These are phyloP conservation scores for Ogataea glucozyma DNA, from an alignment of 805 yeast genomes.

Conservation along the genomic window DNA sequence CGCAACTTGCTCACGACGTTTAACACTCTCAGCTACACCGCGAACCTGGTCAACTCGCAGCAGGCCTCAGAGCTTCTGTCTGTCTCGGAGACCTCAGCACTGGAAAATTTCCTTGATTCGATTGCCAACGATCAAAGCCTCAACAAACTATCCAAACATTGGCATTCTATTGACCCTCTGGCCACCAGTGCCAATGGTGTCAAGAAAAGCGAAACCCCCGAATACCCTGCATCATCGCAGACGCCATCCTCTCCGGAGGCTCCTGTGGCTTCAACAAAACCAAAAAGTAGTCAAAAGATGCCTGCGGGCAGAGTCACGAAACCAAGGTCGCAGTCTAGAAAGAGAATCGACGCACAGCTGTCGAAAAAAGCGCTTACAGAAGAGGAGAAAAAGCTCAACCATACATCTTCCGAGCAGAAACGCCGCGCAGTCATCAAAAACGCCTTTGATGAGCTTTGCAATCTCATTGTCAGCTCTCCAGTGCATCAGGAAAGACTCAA, in stretches of 20 bases:
- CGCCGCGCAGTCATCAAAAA: constrained; percentile 39
- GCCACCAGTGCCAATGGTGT: constrained; percentile 11
- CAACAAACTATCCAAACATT: constrained; percentile 31
- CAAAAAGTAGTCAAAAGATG: not conserved
- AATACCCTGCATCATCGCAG: not conserved
- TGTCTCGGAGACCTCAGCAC: constrained; percentile 35
- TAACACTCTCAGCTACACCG: constrained; percentile 28
- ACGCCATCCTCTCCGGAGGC: not conserved
- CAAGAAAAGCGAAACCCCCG: not conserved
- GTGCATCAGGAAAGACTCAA: constrained; percentile 11
- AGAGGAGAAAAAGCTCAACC: constrained; percentile 39
- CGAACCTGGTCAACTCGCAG: constrained; percentile 15
- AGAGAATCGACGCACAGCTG: not conserved
- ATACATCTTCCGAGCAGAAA: constrained; percentile 43
- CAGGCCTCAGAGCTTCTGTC: constrained; percentile 32
- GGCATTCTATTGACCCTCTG: constrained; percentile 36
- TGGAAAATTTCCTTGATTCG: constrained; percentile 38
- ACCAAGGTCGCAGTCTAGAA: constrained; percentile 3
- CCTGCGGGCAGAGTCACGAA: constrained; percentile 7
- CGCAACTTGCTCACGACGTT: constrained; percentile 32
- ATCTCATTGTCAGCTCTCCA: constrained; percentile 25
- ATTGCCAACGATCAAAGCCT: constrained; percentile 36
- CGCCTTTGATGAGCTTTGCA: constrained; percentile 39
- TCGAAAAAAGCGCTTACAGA: constrained; percentile 25
- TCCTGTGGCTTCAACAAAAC: not conserved